Base-by-base conservation (phyloP, 1,284 basidiomycete species). In the Pseudomicrostroma phylloplanum region DNA sequence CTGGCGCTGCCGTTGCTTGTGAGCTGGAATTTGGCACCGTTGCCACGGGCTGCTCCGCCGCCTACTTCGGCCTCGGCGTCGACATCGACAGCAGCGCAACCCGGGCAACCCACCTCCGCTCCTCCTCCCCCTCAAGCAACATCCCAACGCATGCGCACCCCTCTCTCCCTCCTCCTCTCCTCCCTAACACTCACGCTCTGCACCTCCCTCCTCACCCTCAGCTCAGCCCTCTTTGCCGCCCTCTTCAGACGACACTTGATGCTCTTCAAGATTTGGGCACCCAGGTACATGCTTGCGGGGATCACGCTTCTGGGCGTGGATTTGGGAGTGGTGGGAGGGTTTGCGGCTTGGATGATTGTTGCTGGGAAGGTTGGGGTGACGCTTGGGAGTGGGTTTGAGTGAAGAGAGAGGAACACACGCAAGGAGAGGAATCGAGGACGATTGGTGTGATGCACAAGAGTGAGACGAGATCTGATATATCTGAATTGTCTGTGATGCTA, bases 261-360 rank as follows among this genome's bases (percentile, higher is more conserved):
- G 93, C 92, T 97, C 42, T 99, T 94, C 92, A 97, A 97, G 81
- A 88, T 96, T 6, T 98, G 97, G 78, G 92, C 92, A 36, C 96
- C 96, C 57, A 82, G 93, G 63, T 94, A 93, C 77, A 93, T 96
- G 88, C 79, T 86, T 15, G 88, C 85, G 0, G 89, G 84, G 0
- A 76, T 82, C 2, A 77, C 77, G 13, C 67, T 83, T 36, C 60
- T 85, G 6, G 67, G 80, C 0, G 80, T 83, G 6, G 83, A 85
- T 70, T 13, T 83, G 21, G 21, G n/a, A 8, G 51, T 19, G 21
- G 8, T 54, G 51, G 51, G 13, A 13, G 21, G 6, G 51, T 25
- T 54, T 1, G 79, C 78, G 6, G 60, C 82, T 11, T 57, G 84
- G 9, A 23, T 83, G 11, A 23, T 62, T 7, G 68, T 61, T 9